Base-by-base conservation (phyloP, 164 flowering plant species). In the Kalanchoe fedtschenkoi region DNA sequence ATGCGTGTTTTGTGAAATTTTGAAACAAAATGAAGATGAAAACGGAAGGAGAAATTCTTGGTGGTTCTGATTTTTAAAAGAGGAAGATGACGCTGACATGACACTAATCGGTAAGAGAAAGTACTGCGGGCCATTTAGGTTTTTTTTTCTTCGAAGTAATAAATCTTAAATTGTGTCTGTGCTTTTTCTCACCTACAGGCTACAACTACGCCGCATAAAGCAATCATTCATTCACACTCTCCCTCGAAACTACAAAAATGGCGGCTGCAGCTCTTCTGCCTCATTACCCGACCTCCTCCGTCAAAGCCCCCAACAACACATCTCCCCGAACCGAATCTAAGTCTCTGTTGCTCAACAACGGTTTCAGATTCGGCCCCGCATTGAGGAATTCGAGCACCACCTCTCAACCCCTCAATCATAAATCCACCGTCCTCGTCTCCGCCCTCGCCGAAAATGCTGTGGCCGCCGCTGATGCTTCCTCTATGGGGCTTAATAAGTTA, bases 341-440 rank as follows among this genome's bases (percentile, higher is more conserved):
- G 26, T 22, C 54, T 8, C 22, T 47, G 30, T 22, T 30, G 6
- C 55, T 26, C 55, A 29, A 47, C 30, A 14, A 24, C 55, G 10
- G 10, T 47, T 24, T 47, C 55, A 47, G 30, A 47, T 47, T 47
- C 55, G 29, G 55, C 5, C 30, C 7, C 55, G 15, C 55, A 7
- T 47, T 47, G 29, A 47, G 13, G 39, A 15, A 37, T 2, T 37
- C 11, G 13, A 37, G 8, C 15, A 15, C 14, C 16, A 51, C 3
- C 10, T 47, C 55, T 9, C 55, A 47, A 24, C 26, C 26, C 3
- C 55, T 47, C 55, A 47, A 47, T 47, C 55, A 16, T 15, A 24
- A 47, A 47, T 47, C 30, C 29, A 3, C 55, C 30, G 55, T 47
- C 55, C 16, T 47, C 55, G 55, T 47, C 30, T 47, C 55, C 30